phyloP scores from a whole-genome alignment of 2,329 filamentous ascomycete genomes.

The Trichothecium sympodiale region DNA sequence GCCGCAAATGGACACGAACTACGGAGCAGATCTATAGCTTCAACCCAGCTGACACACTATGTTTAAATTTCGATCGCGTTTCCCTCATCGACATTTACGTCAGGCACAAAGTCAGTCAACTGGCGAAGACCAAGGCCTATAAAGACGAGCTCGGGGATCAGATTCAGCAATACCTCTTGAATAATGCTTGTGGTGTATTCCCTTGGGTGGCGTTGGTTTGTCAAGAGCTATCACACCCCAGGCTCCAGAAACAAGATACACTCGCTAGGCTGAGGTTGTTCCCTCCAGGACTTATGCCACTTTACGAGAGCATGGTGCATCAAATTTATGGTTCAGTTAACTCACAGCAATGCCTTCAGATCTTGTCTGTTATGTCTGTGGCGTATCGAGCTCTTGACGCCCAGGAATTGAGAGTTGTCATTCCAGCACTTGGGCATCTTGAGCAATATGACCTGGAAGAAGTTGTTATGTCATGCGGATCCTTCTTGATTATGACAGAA shows the following conservation, averaged over 20 bases:
- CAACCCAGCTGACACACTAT: too few relatives aligned
- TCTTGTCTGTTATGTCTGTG: slow-evolving; percentile 18
- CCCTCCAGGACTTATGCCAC: slow-evolving; percentile 16
- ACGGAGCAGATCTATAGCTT: slow-evolving; percentile 16
- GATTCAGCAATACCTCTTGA: slow-evolving; percentile 8
- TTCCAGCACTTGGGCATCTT: slow-evolving; percentile 6
- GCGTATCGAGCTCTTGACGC: slow-evolving; percentile 21
- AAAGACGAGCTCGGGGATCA: neutral
- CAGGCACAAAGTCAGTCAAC: slow-evolving; percentile 14
- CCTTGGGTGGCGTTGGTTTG: slow-evolving; percentile 3
- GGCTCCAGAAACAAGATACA: slow-evolving; percentile 4
- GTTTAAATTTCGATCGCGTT: slow-evolving; percentile 21
- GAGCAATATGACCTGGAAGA: slow-evolving; percentile 10
- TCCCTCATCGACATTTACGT: slow-evolving; percentile 24
- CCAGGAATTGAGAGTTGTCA: slow-evolving; percentile 15
- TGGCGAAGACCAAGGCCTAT: slow-evolving; percentile 9
- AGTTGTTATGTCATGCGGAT: slow-evolving; percentile 24
- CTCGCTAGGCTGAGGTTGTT: slow-evolving; percentile 11
- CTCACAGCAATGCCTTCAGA: slow-evolving; percentile 15
- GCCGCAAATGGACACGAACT: slow-evolving; percentile 28
- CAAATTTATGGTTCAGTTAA: slow-evolving; percentile 16
- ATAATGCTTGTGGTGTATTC: slow-evolving; percentile 23
- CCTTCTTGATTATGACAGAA: slow-evolving; percentile 23
- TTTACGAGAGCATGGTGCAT: slow-evolving; percentile 25
- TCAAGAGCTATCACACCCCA: slow-evolving; percentile 3